Conservation (phyloP, 495 filamentous ascomycete genomes). For the Talaromyces wortmannii region DNA sequence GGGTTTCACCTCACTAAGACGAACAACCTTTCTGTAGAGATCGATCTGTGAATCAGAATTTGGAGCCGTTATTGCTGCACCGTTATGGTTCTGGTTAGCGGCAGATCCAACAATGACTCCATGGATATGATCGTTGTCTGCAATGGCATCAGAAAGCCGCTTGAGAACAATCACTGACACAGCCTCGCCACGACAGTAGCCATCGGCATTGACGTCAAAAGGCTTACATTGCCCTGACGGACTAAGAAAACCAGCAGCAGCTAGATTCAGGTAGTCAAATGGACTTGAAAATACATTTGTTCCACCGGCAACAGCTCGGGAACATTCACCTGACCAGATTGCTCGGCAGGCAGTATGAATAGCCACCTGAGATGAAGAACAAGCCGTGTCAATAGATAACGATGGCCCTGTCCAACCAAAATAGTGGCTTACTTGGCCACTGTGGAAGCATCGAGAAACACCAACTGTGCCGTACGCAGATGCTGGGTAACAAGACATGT, state of each 20-base stretch:
- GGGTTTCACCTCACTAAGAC: slow-evolving; percentile 7
- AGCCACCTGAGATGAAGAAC: slow-evolving; percentile 22
- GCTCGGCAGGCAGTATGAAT: slow-evolving; percentile 15
- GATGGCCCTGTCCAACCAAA: slow-evolving; percentile 35
- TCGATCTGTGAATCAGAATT: slow-evolving; percentile 18
- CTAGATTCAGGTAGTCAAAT: slow-evolving; percentile 9
- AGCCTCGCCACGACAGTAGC: slow-evolving; percentile 62
- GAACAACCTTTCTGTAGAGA: slow-evolving; percentile 13
- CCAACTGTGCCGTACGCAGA: slow-evolving; percentile 27
- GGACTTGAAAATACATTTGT: slow-evolving; percentile 25
- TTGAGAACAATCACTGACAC: slow-evolving; percentile 59
- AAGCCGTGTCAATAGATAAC: slow-evolving; percentile 27
- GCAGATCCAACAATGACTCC: slow-evolving; percentile 40
- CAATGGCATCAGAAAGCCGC: slow-evolving; percentile 48
- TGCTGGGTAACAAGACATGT: slow-evolving; percentile 17
- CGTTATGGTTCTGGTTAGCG: slow-evolving; percentile 21
- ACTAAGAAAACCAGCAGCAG: slow-evolving; percentile 16
- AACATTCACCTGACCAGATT: slow-evolving; percentile 7
- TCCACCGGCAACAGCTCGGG: slow-evolving; percentile 16
- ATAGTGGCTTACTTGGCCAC: slow-evolving; percentile 23
- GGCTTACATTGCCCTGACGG: slow-evolving; percentile 45
- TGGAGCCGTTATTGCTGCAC: slow-evolving; percentile 23
- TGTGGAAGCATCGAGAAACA: slow-evolving; percentile 16
- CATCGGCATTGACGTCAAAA: slow-evolving; percentile 58
- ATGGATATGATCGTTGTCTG: slow-evolving; percentile 52